Conservation (phyloP, 1,284 basidiomycete genomes). For the Ustilago cynodontis region DNA sequence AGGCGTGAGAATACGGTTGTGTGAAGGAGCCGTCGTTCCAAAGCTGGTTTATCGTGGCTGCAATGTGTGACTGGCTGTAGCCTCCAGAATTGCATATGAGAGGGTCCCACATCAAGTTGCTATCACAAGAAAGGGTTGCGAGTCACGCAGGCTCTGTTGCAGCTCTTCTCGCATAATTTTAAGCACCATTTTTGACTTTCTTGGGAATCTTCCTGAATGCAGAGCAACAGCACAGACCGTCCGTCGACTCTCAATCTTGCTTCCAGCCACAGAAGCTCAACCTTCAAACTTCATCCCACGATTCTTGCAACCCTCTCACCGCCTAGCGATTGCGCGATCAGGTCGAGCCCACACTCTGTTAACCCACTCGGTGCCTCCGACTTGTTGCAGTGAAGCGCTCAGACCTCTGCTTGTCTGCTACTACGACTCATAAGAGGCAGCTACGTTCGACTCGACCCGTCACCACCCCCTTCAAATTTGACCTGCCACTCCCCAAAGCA, state of each 20-base stretch:
- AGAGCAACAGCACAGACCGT: constrained; percentile 26
- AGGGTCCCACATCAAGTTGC: not conserved
- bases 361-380: not conserved
- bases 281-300: not conserved
- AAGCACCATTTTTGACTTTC: constrained; percentile 1
- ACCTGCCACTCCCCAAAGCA: not conserved
- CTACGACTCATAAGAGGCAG: constrained; percentile 18
- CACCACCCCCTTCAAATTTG: not conserved
- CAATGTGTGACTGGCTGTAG: not conserved
- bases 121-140: not conserved
- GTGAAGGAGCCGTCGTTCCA: not conserved
- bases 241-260: not conserved
- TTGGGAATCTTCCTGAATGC: not conserved
- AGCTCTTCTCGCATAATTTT: constrained; percentile 5
- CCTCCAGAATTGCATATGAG: not conserved
- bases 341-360: constrained; percentile 7
- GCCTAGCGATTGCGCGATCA: not conserved
- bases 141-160: constrained; percentile 1
- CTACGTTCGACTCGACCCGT: not conserved
- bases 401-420: not conserved
- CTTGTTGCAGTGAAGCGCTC: too few species aligned
- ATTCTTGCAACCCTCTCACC: not conserved
- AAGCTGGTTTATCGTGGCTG: not conserved
- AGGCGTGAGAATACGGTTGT: not conserved
- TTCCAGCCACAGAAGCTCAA: constrained; percentile 3